phyloP scores from a whole-genome alignment of 192 early-diverging fungal genomes.

The Backusella tuberculispora region DNA sequence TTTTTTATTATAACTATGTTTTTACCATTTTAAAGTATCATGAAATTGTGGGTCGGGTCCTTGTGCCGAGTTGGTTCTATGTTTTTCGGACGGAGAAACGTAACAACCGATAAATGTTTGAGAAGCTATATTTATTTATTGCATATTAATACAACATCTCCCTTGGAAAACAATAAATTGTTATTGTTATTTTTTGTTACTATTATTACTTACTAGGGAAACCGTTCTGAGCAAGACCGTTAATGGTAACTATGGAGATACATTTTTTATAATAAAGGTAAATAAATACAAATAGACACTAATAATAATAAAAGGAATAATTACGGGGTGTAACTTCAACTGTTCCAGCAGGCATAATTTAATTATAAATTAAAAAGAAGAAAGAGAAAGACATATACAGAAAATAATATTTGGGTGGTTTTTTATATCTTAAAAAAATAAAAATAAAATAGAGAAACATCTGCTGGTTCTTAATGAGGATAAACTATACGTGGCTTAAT shows the following conservation, averaged over 20 bases:
- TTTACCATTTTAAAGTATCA: slow-evolving; percentile 34
- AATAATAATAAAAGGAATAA: background rate
- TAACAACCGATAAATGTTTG: slow-evolving; percentile 37
- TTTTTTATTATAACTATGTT: too few relatives aligned
- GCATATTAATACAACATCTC: background rate
- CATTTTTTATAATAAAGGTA: too few relatives aligned
- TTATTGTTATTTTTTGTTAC: background rate
- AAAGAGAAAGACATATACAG: background rate
- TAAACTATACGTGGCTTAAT: background rate
- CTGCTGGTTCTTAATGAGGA: background rate
- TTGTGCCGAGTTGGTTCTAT: slow-evolving; percentile 32
- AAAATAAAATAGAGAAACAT: background rate
- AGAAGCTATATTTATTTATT: background rate
- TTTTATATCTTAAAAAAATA: background rate
- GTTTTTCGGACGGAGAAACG: slow-evolving; percentile 37
- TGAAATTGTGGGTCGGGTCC: slow-evolving; percentile 37
- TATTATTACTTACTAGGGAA: slow-evolving; percentile 13
- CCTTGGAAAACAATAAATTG: background rate
- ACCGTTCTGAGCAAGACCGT: slow-evolving; percentile 19
- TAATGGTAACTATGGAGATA: slow-evolving; percentile 13
- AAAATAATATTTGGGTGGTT: background rate
- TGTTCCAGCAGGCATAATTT: slow-evolving; percentile 21
- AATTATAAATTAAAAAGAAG: background rate
- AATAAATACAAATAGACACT: background rate
- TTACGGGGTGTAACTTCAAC: slow-evolving; percentile 17